Conservation (phyloP, 352 stramenopile species). For the Hyaloperonospora arabidopsidis region DNA sequence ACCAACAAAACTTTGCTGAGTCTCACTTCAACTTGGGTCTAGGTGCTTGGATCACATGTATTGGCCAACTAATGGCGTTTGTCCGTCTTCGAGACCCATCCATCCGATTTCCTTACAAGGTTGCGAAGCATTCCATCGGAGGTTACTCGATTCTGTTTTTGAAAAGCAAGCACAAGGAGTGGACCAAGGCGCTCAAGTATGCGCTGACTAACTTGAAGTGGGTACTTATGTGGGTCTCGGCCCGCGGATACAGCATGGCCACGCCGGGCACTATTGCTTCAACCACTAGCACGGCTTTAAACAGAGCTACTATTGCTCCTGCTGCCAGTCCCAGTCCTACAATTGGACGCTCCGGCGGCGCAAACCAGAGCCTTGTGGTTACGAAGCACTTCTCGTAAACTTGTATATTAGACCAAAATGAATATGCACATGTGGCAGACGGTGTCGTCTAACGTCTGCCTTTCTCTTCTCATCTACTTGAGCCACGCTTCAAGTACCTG, state of each 20-base stretch:
- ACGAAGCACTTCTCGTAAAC: conserved; percentile 31
- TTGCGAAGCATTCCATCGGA: conserved; percentile 63
- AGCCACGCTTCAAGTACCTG: conserved; percentile 30
- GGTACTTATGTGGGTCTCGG: conserved; percentile 62
- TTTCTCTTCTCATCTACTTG: conserved; percentile 22
- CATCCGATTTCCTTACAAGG: conserved; percentile 74
- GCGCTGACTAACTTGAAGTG: conserved; percentile 82
- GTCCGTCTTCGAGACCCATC: conserved; percentile 48
- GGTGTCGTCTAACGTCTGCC: conserved; percentile 24
- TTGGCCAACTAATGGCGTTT: conserved; percentile 56
- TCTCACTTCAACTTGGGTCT: conserved; percentile 83
- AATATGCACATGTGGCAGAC: conserved; percentile 35
- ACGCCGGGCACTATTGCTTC: conserved; percentile 4
- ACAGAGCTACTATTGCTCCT: conserved; percentile 18
- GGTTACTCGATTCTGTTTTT: conserved; percentile 64
- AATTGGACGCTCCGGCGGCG: conserved; percentile 11
- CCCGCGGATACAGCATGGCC: conserved; percentile 26
- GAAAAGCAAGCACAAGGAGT: conserved; percentile 78
- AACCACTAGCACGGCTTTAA: background rate
- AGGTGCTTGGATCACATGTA: conserved; percentile 68
- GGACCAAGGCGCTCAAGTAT: conserved; percentile 83
- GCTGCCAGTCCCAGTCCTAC: conserved; percentile 9
- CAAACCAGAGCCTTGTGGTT: conserved; percentile 22
- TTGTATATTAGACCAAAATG: conserved; percentile 31
- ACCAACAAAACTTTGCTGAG: conserved; percentile 78